phyloP scores from a whole-genome alignment of 371 early-diverging fungal genomes.

The Encephalitozoon intestinalis region DNA sequence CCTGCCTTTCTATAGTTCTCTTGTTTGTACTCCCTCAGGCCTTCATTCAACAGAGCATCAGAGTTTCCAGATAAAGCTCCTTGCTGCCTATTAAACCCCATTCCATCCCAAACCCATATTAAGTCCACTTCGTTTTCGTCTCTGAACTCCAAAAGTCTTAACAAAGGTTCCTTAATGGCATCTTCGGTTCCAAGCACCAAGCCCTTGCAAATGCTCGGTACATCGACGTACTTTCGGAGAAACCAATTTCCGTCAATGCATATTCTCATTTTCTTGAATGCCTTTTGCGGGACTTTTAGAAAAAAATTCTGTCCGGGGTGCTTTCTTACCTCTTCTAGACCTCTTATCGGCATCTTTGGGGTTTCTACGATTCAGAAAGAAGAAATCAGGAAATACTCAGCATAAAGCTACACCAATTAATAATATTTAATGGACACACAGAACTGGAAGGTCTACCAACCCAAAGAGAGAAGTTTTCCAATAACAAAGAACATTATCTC shows the following conservation, averaged over 20 bases:
- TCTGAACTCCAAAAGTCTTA: constrained; percentile 8
- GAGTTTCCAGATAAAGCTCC: neutral
- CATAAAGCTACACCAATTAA: neutral
- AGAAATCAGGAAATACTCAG: neutral
- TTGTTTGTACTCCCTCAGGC: neutral
- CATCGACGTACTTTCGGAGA: constrained; percentile 43
- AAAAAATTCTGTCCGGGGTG: constrained; percentile 7
- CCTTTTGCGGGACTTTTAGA: constrained; percentile 13
- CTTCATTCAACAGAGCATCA: neutral
- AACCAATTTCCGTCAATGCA: constrained; percentile 60
- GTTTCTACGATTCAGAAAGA: constrained; percentile 26
- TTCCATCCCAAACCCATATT: constrained; percentile 60
- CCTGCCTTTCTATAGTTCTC: neutral
- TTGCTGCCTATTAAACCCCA: constrained; percentile 11
- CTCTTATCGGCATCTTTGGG: constrained; percentile 57
- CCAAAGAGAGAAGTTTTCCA: neutral
- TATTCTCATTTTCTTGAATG: constrained; percentile 42
- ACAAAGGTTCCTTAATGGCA: constrained; percentile 10
- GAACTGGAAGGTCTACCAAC: neutral
- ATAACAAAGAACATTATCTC: neutral
- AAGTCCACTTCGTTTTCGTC: constrained; percentile 21
- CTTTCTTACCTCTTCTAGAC: constrained; percentile 38
- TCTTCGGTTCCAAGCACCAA: constrained; percentile 12
- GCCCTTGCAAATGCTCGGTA: neutral
- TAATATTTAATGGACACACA: neutral